Evolutionary conservation across 495 filamentous ascomycete species (phyloP).

Genomic region (Hypoxylon perforatum): DNA sequence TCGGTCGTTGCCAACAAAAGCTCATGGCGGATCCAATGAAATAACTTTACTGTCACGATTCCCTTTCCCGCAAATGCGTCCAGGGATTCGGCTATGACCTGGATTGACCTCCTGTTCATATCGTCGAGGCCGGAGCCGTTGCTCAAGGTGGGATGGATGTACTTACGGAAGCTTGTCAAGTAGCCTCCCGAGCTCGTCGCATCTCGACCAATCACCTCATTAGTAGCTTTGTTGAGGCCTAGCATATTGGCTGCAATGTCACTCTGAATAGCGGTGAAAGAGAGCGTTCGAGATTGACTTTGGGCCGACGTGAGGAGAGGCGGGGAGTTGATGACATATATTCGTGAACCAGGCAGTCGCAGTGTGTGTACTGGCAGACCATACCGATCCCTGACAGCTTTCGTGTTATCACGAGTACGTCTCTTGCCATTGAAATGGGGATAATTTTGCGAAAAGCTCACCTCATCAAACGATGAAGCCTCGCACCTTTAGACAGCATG

Average conservation of each 20-base stretch:
- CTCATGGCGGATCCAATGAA: constrained; percentile 43
- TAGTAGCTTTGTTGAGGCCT: neutral
- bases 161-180: neutral
- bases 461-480: neutral
- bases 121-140: neutral
- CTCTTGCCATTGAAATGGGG: too few relatives aligned
- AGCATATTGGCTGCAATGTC: neutral
- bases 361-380: neutral
- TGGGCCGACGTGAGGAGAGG: neutral
- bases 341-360: neutral
- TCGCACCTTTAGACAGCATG: constrained; percentile 5
- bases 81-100: constrained; percentile 8
- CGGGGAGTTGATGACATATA: neutral
- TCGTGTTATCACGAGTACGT: neutral
- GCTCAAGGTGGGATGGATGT: constrained; percentile 1
- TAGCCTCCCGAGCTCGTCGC: neutral
- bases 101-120: constrained; percentile 37
- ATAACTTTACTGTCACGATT: constrained; percentile 27
- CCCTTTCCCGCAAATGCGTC: constrained; percentile 1
- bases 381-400: neutral
- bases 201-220: neutral
- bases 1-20: constrained; percentile 43
- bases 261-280: neutral
- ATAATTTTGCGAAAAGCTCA: too few relatives aligned
- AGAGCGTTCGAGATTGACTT: neutral